These are phyloP conservation scores for Talinum fruticosum DNA, from an alignment of 148 eudicot species.

Conservation along the genomic window DNA sequence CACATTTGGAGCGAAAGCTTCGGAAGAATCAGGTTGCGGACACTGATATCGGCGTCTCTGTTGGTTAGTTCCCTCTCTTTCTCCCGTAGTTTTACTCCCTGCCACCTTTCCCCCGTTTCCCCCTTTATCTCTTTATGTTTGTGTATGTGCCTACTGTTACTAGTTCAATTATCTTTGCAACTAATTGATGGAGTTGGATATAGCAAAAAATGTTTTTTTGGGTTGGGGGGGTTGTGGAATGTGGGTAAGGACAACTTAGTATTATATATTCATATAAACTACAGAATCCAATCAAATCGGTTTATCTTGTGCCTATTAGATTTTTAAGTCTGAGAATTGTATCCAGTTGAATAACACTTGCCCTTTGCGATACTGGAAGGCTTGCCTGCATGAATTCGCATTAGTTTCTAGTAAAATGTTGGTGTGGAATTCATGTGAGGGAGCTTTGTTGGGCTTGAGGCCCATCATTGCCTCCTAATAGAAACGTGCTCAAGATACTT, in stretches of 20 bases:
- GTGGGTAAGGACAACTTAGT: neutral
- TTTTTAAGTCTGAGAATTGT: neutral
- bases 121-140: neutral
- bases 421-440: neutral
- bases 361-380: neutral
- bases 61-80: slow-evolving; percentile 47
- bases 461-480: too few relatives aligned
- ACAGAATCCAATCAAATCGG: neutral
- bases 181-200: neutral
- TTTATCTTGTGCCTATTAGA: neutral
- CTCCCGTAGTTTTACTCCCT: neutral
- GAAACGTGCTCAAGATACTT: neutral
- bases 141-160: neutral
- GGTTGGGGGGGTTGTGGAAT: too few relatives aligned
- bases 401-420: neutral
- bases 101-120: neutral
- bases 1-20: slow-evolving; percentile 91
- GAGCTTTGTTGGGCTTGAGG: neutral
- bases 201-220: neutral
- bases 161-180: neutral
- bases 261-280: too few relatives aligned
- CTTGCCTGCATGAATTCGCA: neutral
- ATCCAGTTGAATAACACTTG: neutral
- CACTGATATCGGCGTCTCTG: slow-evolving; percentile 90
- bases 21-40: slow-evolving; percentile 95